Conservation (phyloP, 345 rosid genomes). For the Brassica incana region DNA sequence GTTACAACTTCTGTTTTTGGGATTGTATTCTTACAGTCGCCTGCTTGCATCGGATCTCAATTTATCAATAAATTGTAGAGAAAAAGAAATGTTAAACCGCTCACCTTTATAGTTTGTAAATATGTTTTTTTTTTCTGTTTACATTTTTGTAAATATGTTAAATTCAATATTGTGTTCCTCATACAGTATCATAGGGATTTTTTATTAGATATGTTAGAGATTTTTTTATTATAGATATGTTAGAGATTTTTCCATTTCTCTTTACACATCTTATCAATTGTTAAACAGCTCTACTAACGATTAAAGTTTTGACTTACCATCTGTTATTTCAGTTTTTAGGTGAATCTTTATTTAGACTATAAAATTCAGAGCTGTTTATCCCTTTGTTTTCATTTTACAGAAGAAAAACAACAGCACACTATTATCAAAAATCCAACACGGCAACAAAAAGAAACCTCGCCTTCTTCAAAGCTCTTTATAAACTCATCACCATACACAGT, state of each 20-base stretch:
- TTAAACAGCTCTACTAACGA: not conserved
- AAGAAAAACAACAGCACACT: not conserved
- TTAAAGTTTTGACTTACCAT: not conserved
- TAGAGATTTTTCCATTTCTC: not conserved
- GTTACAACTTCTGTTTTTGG: no score
- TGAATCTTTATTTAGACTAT: constrained; percentile 2
- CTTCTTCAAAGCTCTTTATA: constrained; percentile 8
- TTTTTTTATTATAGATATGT: no score
- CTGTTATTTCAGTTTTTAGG: not conserved
- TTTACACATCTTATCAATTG: not conserved
- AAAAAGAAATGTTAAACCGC: no score
- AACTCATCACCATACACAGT: not conserved
- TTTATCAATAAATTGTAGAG: no score
- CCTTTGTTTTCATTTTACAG: not conserved
- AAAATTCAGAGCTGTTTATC: not conserved
- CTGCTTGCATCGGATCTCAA: no score
- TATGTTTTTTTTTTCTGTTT: no score
- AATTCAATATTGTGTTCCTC: no score
- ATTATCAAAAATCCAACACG: constrained; percentile 10
- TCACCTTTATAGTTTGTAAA: no score
- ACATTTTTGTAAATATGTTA: no score
- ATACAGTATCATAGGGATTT: no score
- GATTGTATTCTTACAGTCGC: no score
- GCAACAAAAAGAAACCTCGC: not conserved
- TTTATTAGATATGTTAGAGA: no score